Percentiles rank a stretch among this genome's conserved stretches.
Conservation (phyloP, 306 rosid species). For the Prosopis cineraria region DNA sequence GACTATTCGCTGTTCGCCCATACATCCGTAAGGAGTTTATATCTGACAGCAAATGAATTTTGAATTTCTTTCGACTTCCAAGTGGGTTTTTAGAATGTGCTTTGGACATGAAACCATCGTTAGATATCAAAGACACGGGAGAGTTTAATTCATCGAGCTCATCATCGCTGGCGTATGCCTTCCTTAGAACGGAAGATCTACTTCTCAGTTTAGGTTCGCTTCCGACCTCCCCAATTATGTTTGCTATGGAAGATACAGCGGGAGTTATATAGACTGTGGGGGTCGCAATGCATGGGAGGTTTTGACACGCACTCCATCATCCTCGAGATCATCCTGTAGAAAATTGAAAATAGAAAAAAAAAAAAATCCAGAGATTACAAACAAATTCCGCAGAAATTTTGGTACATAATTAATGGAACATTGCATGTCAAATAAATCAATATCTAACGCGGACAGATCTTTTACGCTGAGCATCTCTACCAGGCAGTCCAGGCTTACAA, state of each 20-base stretch:
- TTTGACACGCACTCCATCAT: slow-evolving; percentile 45
- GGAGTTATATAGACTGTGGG: slow-evolving; percentile 62
- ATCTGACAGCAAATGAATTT: slow-evolving; percentile 56
- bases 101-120: slow-evolving; percentile 39
- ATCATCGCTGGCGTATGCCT: slow-evolving; percentile 77
- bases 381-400: not conserved
- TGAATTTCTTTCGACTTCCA: slow-evolving; percentile 42
- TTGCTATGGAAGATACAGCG: slow-evolving; percentile 43
- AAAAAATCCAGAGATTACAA: not conserved
- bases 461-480: not conserved
- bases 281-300: slow-evolving; percentile 59
- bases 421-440: not conserved
- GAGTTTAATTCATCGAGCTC: slow-evolving; percentile 74
- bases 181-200: slow-evolving; percentile 59
- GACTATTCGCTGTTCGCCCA: slow-evolving; percentile 64
- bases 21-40: slow-evolving; percentile 70
- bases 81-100: slow-evolving; percentile 39
- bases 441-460: not conserved
- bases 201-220: slow-evolving; percentile 57
- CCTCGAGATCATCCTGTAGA: slow-evolving; percentile 48
- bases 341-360: slow-evolving; percentile 3
- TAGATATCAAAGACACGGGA: slow-evolving; percentile 59
- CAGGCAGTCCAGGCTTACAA: not conserved
- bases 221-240: slow-evolving; percentile 58
- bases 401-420: not conserved